Percentiles rank a stretch among this genome's conserved stretches.
phyloP scores from a whole-genome alignment of 805 yeast genomes.

The Maudiozyma bulderi region DNA sequence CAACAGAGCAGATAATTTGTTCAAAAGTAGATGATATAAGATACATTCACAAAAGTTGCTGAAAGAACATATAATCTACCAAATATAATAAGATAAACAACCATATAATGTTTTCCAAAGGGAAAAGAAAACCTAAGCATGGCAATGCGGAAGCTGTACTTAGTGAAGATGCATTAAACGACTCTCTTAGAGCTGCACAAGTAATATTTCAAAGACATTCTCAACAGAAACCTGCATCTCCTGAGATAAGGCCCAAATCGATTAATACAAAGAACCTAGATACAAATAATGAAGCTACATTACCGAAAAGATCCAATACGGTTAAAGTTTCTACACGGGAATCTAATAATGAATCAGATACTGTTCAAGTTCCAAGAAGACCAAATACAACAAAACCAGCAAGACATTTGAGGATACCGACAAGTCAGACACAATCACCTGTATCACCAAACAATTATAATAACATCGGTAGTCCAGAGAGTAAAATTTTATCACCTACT shows the following conservation, averaged over 20 bases:
- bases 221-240: neutral
- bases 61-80: neutral
- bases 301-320: neutral
- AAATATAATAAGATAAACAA: neutral
- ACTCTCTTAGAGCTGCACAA: conserved; percentile 25
- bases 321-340: neutral
- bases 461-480: no score
- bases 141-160: conserved; percentile 1
- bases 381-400: neutral
- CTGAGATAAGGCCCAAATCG: neutral
- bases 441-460: neutral
- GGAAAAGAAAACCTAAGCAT: neutral
- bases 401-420: neutral
- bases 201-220: conserved; percentile 22
- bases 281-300: neutral
- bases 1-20: no score
- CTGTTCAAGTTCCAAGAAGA: neutral
- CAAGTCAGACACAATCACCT: neutral
- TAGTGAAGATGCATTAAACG: conserved; percentile 15
- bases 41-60: neutral
- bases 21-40: neutral
- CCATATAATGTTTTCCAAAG: conserved; percentile 1
- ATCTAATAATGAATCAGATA: neutral
- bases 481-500: no score
- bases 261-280: neutral